Percentiles rank a stretch among this genome's conserved stretches.
phyloP scores from a whole-genome alignment of 2,329 filamentous ascomycete genomes.

The Emergomyces orientalis region DNA sequence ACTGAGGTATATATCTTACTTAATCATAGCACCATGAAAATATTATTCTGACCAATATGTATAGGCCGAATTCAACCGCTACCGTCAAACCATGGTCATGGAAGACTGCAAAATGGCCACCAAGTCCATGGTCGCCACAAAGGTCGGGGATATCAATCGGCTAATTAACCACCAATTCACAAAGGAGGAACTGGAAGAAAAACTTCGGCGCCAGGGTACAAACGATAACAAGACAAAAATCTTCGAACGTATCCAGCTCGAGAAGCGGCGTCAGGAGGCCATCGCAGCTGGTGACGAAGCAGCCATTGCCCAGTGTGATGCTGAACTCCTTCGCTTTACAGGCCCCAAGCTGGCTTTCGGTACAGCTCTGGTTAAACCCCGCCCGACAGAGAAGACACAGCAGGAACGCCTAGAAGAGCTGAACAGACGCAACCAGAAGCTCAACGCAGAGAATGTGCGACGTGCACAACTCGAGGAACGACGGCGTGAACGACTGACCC shows the following conservation, averaged over 20 bases:
- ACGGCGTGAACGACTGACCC: conserved; percentile 51
- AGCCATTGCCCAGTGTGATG: conserved; percentile 41
- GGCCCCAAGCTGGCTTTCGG: conserved; percentile 63
- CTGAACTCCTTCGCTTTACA: conserved; percentile 38
- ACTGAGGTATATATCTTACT: conserved; percentile 56
- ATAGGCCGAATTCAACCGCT: conserved; percentile 70
- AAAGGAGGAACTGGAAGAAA: conserved; percentile 69
- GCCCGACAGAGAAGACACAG: conserved; percentile 49
- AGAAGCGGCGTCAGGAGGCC: conserved; percentile 57
- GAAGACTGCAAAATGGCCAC: conserved; percentile 67
- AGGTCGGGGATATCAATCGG: conserved; percentile 70
- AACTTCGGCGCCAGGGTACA: conserved; percentile 61
- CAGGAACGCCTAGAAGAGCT: conserved; percentile 75
- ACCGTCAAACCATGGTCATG: conserved; percentile 61
- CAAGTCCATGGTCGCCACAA: conserved; percentile 57
- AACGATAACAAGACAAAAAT: conserved; percentile 58
- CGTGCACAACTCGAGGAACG: conserved; percentile 80
- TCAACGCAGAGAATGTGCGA: conserved; percentile 83
- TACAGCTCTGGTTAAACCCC: conserved; percentile 53
- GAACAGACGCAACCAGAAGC: conserved; percentile 73
- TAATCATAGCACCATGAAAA: background rate
- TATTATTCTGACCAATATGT: conserved; percentile 19
- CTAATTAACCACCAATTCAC: conserved; percentile 75
- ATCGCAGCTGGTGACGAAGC: conserved; percentile 54
- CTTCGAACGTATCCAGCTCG: conserved; percentile 58